Evolutionary conservation across 1,139 yeast genomes (phyloP).

Genomic region (Hemisphaericaspora xylofermentans): DNA sequence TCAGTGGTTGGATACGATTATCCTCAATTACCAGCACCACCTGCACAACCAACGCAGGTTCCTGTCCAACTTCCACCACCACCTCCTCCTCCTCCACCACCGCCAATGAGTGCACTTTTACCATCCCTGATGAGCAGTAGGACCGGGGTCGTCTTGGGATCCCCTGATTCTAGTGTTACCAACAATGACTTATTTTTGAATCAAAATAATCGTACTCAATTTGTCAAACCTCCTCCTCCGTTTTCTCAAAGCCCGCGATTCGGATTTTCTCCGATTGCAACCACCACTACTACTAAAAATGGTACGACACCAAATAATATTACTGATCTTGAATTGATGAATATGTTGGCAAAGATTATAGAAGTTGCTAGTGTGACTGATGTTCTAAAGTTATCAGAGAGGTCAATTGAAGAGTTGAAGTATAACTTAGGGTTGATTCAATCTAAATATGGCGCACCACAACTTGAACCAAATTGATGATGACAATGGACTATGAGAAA

Average conservation of each 20-base stretch:
- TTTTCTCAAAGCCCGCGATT: neutral
- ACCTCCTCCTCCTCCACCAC: neutral
- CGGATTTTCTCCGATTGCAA: neutral
- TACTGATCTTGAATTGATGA: conserved; percentile 21
- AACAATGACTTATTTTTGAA: neutral
- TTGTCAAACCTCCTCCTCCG: neutral
- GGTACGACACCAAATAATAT: neutral
- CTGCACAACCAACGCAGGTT: too few species aligned
- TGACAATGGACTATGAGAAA: neutral
- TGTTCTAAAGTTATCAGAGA: conserved; percentile 22
- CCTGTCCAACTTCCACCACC: neutral
- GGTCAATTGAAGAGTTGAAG: conserved; percentile 30
- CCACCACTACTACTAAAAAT: too few species aligned
- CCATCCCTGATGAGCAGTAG: neutral
- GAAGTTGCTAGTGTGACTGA: conserved; percentile 13
- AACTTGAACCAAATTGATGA: neutral
- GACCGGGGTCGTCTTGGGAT: neutral
- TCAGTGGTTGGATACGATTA: neutral
- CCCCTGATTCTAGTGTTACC: neutral
- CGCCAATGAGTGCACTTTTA: too few species aligned
- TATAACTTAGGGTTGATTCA: conserved; percentile 22
- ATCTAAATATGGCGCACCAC: conserved; percentile 9
- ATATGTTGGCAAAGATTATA: conserved; percentile 19
- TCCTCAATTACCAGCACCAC: neutral
- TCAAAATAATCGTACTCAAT: too few species aligned